phyloP scores from a whole-genome alignment of 495 filamentous ascomycete species.

The Wilcoxina mikolae region DNA sequence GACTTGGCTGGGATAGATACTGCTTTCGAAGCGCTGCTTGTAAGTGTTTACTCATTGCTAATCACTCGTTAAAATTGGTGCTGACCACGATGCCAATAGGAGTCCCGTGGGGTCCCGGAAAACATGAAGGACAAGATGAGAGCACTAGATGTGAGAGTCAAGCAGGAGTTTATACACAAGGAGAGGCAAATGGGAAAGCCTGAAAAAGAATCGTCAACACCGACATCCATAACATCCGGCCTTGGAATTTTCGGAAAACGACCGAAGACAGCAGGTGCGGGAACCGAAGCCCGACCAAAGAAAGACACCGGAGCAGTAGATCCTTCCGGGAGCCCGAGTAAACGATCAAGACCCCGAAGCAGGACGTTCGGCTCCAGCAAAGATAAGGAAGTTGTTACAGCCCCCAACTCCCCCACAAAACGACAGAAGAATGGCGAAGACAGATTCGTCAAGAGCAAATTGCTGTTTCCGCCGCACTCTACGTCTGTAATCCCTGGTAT shows the following conservation, averaged over 20 bases:
- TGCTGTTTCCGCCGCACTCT: slow-evolving; percentile 31
- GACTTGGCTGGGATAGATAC: slow-evolving; percentile 26
- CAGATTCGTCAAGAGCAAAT: not conserved
- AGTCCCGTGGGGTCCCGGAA: slow-evolving; percentile 46
- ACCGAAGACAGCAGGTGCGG: slow-evolving; percentile 62
- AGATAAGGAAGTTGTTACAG: slow-evolving; percentile 39
- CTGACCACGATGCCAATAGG: slow-evolving; percentile 19
- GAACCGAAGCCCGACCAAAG: slow-evolving; percentile 37
- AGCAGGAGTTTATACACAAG: slow-evolving; percentile 85
- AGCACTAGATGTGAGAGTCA: slow-evolving; percentile 71
- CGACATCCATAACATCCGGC: slow-evolving; percentile 14
- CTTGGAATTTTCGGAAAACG: slow-evolving; percentile 39
- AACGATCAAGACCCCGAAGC: slow-evolving; percentile 35
- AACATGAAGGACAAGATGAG: slow-evolving; percentile 91
- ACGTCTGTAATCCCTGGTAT: slow-evolving; percentile 21
- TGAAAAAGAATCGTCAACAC: slow-evolving; percentile 33
- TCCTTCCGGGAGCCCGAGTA: slow-evolving; percentile 32
- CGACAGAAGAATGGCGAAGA: slow-evolving; percentile 35
- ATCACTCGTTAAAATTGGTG: slow-evolving; percentile 14
- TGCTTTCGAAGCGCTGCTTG: slow-evolving; percentile 27
- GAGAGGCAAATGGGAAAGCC: slow-evolving; percentile 39
- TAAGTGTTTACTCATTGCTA: slow-evolving; percentile 12
- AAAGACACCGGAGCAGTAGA: slow-evolving; percentile 14
- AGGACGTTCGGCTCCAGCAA: slow-evolving; percentile 30
- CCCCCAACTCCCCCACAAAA: slow-evolving; percentile 31